Evolutionary conservation across 2,329 filamentous ascomycete species (phyloP).

Genomic region (Metarhizium sp.): DNA sequence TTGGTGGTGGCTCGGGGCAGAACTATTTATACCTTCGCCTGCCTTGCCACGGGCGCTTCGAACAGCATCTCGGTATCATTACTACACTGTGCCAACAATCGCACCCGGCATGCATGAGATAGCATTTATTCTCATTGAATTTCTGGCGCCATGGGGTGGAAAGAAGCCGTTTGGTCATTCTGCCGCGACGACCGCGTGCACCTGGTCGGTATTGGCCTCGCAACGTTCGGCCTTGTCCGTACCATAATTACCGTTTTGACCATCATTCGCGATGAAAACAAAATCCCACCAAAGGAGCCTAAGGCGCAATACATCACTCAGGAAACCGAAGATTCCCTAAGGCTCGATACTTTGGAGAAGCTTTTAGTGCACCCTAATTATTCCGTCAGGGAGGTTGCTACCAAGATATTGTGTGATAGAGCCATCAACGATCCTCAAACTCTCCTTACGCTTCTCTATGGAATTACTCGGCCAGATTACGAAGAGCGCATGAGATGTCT

Average conservation of each 20-base stretch:
- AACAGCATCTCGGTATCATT: not conserved
- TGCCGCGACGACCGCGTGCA: conserved; percentile 44
- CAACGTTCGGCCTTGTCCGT: conserved; percentile 48
- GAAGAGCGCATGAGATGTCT: conserved; percentile 48
- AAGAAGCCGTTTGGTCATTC: conserved; percentile 17
- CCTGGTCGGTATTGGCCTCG: conserved; percentile 43
- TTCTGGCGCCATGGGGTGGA: conserved; percentile 27
- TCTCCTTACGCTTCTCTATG: conserved; percentile 42
- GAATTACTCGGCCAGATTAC: conserved; percentile 50
- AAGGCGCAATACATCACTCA: conserved; percentile 67
- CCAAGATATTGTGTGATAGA: conserved; percentile 46
- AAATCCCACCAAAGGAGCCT: conserved; percentile 54
- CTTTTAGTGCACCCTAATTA: conserved; percentile 63
- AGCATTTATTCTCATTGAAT: not conserved
- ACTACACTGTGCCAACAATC: not conserved
- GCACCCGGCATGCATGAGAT: not conserved
- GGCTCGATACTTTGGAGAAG: conserved; percentile 55
- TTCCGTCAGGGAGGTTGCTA: conserved; percentile 60
- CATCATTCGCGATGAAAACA: conserved; percentile 52
- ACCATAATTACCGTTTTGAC: conserved; percentile 50
- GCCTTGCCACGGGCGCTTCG: not conserved
- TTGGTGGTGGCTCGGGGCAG: conserved; percentile 14
- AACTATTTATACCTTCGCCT: conserved; percentile 1
- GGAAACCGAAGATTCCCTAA: conserved; percentile 63
- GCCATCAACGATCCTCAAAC: conserved; percentile 48